Base-by-base conservation (phyloP, 2,329 filamentous ascomycete genomes). In the Cercospora berteroae region DNA sequence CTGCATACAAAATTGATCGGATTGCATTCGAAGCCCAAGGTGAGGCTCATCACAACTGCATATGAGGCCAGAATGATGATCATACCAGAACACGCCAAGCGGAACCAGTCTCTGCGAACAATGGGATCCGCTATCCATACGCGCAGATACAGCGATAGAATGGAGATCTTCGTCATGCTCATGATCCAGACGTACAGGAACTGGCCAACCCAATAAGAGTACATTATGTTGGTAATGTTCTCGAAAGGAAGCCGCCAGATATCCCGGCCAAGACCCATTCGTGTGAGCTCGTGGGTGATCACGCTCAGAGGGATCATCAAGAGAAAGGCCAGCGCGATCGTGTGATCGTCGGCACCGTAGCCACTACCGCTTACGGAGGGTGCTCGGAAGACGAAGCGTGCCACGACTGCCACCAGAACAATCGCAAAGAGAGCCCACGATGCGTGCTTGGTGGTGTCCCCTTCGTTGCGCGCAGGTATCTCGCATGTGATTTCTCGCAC, bases 181-280 rank as follows among this genome's bases (percentile, higher is more conserved):
- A 68, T 68, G 52, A 66, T 59, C 59, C 61, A 65, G 16, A 63
- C 36, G n/a, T 66, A 68, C 18, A 68, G 56, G 27, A 59, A 66
- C 20, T 68, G 63, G 13, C 60, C 58, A 10, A 68, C 29, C 66
- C 66, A 68, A 18, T 60, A 68, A 25, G 52, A 66, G 52, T 65
- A 60, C 16, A 66, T 31, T 10, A 68, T 65, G 25, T 63, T 63
- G 29, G 59, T 60, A 36, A 68, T 66, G 52, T 64, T 42, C 5
- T 27, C 29, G 23, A 62, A 63, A 4, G 58, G 27, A 1, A 68
- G 44, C 8, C 31, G 18, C 66, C 66, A 68, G 4, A 66, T 63
- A 33, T 68, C 66, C 31, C 63, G 63, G 8, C 63, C 63, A 9
- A 68, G 63, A 20, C 66, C 63, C 12, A 44, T 33, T 7, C 50